Evolutionary conservation across 441 rosid genomes (phyloP).

Genomic region (Gossypium schwendimanii): DNA sequence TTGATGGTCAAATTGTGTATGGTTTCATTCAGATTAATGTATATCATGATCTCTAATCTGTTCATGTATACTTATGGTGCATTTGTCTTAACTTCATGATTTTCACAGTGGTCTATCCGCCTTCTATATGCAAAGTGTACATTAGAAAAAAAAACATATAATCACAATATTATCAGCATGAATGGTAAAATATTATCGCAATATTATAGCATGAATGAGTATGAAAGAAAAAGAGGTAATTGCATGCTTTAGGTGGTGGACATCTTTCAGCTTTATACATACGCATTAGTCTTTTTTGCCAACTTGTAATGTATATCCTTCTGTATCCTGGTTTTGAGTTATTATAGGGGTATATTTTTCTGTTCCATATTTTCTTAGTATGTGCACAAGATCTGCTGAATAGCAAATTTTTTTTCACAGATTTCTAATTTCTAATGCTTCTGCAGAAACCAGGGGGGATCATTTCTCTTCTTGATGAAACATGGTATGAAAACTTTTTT

Average conservation of each 20-base stretch:
- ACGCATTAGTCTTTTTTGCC: background rate
- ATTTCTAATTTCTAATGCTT: constrained; percentile 23
- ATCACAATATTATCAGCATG: background rate
- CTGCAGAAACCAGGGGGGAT: constrained; percentile 74
- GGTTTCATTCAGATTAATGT: background rate
- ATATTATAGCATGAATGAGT: background rate
- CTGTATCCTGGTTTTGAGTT: constrained; percentile 13
- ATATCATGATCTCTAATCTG: background rate
- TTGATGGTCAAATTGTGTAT: background rate
- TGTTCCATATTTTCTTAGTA: constrained; percentile 7
- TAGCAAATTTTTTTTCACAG: constrained; percentile 11
- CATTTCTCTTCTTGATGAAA: constrained; percentile 72
- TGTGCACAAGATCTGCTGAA: constrained; percentile 15
- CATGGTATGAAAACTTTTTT: constrained; percentile 41
- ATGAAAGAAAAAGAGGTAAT: background rate
- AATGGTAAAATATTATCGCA: background rate
- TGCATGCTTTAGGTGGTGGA: background rate
- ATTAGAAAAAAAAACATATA: background rate
- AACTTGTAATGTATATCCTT: constrained; percentile 9
- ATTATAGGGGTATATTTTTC: constrained; percentile 6
- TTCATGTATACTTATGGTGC: background rate
- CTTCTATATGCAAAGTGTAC: background rate
- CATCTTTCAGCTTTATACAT: background rate
- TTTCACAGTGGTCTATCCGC: background rate
- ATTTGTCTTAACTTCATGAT: background rate